phyloP scores from a whole-genome alignment of 129 eudicot genomes.

The Pittosporum tobira region DNA sequence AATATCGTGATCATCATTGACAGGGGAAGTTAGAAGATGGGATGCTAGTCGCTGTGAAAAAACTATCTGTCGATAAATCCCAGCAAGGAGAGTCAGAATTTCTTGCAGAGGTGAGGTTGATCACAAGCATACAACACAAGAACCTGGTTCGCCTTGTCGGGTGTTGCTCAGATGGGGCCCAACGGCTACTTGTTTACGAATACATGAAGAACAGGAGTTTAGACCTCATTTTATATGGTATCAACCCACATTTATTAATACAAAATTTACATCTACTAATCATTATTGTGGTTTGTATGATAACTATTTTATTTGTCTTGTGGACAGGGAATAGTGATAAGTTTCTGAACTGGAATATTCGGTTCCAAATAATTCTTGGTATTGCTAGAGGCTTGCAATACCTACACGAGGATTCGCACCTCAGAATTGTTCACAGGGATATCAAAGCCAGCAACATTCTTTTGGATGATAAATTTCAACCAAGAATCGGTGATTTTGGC shows the following conservation, averaged over 20 bases:
- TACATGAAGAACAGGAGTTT: conserved; percentile 67
- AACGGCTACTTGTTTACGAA: conserved; percentile 67
- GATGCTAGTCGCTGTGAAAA: conserved; percentile 56
- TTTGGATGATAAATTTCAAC: conserved; percentile 57
- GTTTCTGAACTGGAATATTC: conserved; percentile 47
- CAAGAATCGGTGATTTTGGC: conserved; percentile 74
- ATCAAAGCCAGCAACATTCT: conserved; percentile 76
- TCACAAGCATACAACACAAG: conserved; percentile 79
- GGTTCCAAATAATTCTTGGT: conserved; percentile 60
- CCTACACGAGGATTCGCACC: conserved; percentile 68
- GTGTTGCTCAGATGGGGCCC: conserved; percentile 58
- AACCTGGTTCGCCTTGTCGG: conserved; percentile 77
- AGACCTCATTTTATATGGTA: conserved; percentile 59
- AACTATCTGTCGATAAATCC: conserved; percentile 43
- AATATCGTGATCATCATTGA: neutral
- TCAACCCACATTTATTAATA: no score
- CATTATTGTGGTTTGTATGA: neutral
- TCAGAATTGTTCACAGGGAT: conserved; percentile 66
- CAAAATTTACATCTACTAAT: neutral
- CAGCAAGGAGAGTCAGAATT: conserved; percentile 74
- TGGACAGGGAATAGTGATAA: conserved; percentile 41
- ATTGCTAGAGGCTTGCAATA: conserved; percentile 66
- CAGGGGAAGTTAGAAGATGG: conserved; percentile 69
- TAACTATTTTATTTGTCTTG: neutral
- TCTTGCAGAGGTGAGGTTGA: conserved; percentile 60